phyloP scores from a whole-genome alignment of 371 early-diverging fungal species.

The Parasitella parasitica region DNA sequence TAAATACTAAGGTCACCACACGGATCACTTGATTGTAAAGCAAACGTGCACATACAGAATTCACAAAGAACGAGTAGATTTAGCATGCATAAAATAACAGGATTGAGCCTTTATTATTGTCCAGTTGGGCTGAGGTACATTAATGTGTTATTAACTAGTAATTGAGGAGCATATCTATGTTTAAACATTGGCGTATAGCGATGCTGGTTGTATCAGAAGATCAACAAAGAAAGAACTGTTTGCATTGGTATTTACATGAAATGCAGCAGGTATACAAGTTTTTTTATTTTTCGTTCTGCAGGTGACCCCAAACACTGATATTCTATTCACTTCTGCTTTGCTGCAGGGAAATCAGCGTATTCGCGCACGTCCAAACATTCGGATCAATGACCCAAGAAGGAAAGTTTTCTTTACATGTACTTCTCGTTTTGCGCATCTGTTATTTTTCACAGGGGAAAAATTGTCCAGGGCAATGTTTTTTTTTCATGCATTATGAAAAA shows the following conservation, averaged over 20 bases:
- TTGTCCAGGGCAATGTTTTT: background rate
- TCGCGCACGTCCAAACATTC: slow-evolving; percentile 4
- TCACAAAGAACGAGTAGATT: too few relatives aligned
- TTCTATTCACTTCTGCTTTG: background rate
- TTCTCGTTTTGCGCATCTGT: background rate
- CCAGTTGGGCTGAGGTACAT: background rate
- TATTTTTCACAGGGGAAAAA: background rate
- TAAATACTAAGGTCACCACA: too few relatives aligned
- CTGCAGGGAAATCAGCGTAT: background rate
- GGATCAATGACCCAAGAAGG: slow-evolving; percentile 3
- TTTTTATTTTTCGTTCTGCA: background rate
- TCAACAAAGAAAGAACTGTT: too few relatives aligned
- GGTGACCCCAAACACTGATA: background rate
- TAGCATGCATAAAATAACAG: too few relatives aligned
- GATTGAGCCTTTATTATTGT: too few relatives aligned
- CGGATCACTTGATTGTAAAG: too few relatives aligned
- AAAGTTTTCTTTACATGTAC: background rate
- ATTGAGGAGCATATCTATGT: background rate
- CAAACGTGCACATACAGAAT: too few relatives aligned
- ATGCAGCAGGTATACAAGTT: background rate
- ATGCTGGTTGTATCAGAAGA: too few relatives aligned
- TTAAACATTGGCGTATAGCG: background rate
- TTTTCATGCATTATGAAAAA: background rate
- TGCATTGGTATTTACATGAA: background rate
- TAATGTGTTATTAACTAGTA: background rate